Conservation (phyloP, 75 land plant species). For the Sequoiadendron giganteum region DNA sequence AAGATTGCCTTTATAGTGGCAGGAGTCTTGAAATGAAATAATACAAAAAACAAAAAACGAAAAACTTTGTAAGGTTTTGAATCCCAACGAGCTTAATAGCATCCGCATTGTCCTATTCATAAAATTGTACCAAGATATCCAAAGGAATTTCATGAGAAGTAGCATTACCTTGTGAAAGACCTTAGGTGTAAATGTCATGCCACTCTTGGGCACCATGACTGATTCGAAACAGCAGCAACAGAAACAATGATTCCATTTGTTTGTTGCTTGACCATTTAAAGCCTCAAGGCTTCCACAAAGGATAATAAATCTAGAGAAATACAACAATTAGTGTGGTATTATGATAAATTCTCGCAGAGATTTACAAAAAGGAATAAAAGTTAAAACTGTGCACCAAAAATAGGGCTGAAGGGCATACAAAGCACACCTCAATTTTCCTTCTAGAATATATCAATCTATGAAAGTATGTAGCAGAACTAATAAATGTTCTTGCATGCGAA, state of each 20-base stretch:
- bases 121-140: too few species aligned
- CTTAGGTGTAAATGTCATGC: background rate
- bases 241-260: background rate
- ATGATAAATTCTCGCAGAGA: too few species aligned
- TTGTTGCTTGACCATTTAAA: background rate
- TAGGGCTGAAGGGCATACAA: too few species aligned
- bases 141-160: background rate
- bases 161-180: background rate
- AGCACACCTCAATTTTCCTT: background rate
- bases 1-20: background rate
- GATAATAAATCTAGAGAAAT: too few species aligned
- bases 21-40: background rate
- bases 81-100: background rate
- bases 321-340: too few species aligned
- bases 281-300: background rate
- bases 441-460: background rate
- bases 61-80: background rate
- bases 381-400: background rate
- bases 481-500: background rate
- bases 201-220: background rate
- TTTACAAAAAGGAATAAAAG: background rate
- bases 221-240: background rate
- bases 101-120: background rate
- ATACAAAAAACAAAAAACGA: too few species aligned
- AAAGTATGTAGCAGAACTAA: background rate